These are phyloP conservation scores for Wickerhamomyces sp. DNA, from an alignment of 1,139 yeast species.

Conservation along the genomic window DNA sequence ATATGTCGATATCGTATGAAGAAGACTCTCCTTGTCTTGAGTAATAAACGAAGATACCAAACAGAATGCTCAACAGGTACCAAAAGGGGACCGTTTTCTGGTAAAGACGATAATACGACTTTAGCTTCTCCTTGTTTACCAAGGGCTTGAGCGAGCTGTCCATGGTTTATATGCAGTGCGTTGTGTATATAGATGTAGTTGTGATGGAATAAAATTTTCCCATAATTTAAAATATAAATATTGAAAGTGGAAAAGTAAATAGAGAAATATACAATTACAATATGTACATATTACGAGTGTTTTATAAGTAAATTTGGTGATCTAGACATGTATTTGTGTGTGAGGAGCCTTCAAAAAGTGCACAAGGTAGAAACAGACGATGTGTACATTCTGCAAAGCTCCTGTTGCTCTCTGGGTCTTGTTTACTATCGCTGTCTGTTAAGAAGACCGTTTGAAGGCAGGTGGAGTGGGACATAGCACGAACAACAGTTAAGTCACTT, in stretches of 20 bases:
- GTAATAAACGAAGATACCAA: slow-evolving; percentile 17
- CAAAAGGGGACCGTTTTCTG: slow-evolving; percentile 15
- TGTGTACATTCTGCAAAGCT: slow-evolving; percentile 1
- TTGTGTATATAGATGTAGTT: too few relatives aligned
- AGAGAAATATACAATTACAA: not conserved
- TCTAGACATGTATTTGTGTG: not conserved
- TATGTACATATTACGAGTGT: not conserved
- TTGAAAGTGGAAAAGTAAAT: too few relatives aligned
- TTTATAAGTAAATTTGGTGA: not conserved
- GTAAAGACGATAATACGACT: slow-evolving; percentile 3
- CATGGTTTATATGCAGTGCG: too few relatives aligned
- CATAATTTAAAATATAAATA: too few relatives aligned
- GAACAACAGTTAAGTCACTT: slow-evolving; percentile 5
- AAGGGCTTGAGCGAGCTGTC: too few relatives aligned
- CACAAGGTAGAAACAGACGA: not conserved
- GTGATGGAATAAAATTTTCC: too few relatives aligned
- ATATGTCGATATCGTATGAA: slow-evolving; percentile 13
- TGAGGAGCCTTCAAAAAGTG: slow-evolving; percentile 1
- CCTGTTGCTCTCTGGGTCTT: not conserved
- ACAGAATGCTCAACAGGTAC: slow-evolving; percentile 15
- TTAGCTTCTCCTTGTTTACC: not conserved
- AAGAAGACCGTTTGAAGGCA: not conserved
- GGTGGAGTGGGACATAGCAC: not conserved
- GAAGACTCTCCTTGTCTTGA: slow-evolving; percentile 4
- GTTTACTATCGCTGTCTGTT: slow-evolving; percentile 2